A percentile compares a stretch with the other conserved stretches of the same genome.
Evolutionary conservation across 2,329 filamentous ascomycete genomes (phyloP).

Genomic region (Shiraia sp.): DNA sequence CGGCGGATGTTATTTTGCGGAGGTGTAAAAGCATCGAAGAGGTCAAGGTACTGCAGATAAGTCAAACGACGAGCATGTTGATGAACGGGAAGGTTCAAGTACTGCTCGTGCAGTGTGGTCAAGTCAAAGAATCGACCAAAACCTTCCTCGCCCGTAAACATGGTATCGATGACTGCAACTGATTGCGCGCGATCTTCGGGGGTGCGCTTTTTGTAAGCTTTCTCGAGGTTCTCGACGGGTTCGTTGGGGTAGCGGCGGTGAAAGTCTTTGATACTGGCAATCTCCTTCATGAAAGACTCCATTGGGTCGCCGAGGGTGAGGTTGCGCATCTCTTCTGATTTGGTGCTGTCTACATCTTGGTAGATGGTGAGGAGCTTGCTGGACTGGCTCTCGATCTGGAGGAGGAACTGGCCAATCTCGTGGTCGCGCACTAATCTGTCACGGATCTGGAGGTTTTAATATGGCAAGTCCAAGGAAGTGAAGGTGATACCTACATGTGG

Average conservation of each 20-base stretch:
- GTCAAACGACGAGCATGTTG: constrained; percentile 69
- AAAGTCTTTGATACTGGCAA: constrained; percentile 80
- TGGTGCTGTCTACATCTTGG: constrained; percentile 72
- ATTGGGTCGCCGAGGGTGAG: constrained; percentile 86
- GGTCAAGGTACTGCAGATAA: constrained; percentile 90
- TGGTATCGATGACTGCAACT: constrained; percentile 75
- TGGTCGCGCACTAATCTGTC: constrained; percentile 90
- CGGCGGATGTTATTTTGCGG: constrained; percentile 76
- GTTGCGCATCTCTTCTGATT: constrained; percentile 78
- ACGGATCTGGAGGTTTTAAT: constrained; percentile 66
- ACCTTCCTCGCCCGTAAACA: constrained; percentile 95
- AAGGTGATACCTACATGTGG: constrained; percentile 66
- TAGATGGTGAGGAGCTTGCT: constrained; percentile 80
- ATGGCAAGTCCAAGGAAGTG: constrained; percentile 1
- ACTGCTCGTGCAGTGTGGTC: constrained; percentile 80
- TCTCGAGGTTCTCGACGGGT: constrained; percentile 91
- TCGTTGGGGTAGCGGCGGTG: constrained; percentile 92
- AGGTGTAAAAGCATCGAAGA: constrained; percentile 83
- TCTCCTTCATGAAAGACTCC: constrained; percentile 86
- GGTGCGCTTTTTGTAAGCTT: constrained; percentile 77
- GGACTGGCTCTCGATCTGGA: constrained; percentile 86
- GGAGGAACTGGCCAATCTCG: constrained; percentile 83
- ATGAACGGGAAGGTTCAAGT: constrained; percentile 83
- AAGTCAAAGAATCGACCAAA: constrained; percentile 93
- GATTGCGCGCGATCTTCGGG: constrained; percentile 65